phyloP scores from a whole-genome alignment of 2,329 filamentous ascomycete genomes.

The Hortaea sp. region DNA sequence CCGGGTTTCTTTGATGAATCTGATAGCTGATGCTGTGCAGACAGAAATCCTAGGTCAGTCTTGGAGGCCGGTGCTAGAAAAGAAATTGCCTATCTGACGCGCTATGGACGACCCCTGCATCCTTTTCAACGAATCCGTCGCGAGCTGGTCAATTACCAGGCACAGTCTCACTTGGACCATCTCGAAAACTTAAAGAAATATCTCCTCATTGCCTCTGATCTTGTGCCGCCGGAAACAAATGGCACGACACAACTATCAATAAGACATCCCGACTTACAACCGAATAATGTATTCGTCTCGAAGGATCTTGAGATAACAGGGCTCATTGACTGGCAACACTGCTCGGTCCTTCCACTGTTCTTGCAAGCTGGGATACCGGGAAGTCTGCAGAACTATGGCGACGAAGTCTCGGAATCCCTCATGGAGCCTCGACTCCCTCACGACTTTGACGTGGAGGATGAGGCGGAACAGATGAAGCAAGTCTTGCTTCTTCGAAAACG shows the following conservation, averaged over 20 bases:
- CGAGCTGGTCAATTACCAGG: slow-evolving; percentile 18
- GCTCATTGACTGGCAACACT: slow-evolving; percentile 14
- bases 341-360: slow-evolving; percentile 5
- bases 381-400: slow-evolving; percentile 31
- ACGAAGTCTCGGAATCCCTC: slow-evolving; percentile 14
- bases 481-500: slow-evolving; percentile 11
- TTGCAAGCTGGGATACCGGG: slow-evolving; percentile 18
- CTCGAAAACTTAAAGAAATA: slow-evolving; percentile 21
- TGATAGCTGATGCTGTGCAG: too few species aligned
- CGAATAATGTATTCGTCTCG: slow-evolving; percentile 26
- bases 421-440: slow-evolving; percentile 7
- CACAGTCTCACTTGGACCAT: slow-evolving; percentile 13
- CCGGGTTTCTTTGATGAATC: too few species aligned
- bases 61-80: too few species aligned
- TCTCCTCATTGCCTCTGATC: slow-evolving; percentile 14
- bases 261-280: slow-evolving; percentile 26
- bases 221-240: slow-evolving; percentile 9
- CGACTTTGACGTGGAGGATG: slow-evolving; percentile 9
- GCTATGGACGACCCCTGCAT: slow-evolving; percentile 19
- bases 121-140: slow-evolving; percentile 23
- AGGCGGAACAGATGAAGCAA: slow-evolving; percentile 7
- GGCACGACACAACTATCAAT: too few species aligned
- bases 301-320: slow-evolving; percentile 23
- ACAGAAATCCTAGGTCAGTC: too few species aligned
- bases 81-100: slow-evolving; percentile 21